These are phyloP conservation scores for Trypanosoma avium DNA, from an alignment of 208 protist species.

Conservation along the genomic window DNA sequence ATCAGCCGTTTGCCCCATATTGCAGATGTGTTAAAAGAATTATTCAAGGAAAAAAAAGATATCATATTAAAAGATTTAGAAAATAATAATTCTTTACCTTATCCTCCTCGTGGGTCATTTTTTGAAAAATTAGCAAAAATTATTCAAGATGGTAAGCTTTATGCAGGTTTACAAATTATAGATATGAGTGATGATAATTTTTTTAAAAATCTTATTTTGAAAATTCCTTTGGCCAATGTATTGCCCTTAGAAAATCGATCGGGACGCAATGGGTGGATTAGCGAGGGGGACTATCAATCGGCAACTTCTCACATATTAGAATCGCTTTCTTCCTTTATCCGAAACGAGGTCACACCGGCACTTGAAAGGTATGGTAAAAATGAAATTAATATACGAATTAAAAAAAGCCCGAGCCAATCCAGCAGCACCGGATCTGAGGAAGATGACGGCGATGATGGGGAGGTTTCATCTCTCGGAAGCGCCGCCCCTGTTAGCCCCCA, in stretches of 20 bases:
- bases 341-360: constrained; percentile 47
- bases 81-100: constrained; percentile 1
- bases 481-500: not conserved
- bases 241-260: constrained; percentile 33
- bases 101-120: constrained; percentile 10
- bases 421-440: not conserved
- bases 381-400: not conserved
- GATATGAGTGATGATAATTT: constrained; percentile 48
- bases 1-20: constrained; percentile 59
- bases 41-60: constrained; percentile 25
- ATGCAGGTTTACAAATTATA: constrained; percentile 35
- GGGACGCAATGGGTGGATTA: constrained; percentile 48
- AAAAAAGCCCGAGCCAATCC: not conserved
- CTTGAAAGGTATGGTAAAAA: constrained; percentile 12
- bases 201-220: constrained; percentile 33
- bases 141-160: constrained; percentile 18
- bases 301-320: constrained; percentile 34
- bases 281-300: constrained; percentile 36
- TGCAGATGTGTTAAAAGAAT: constrained; percentile 34
- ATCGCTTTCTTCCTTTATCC: constrained; percentile 35
- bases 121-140: constrained; percentile 17
- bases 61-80: not conserved
- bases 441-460: not conserved
- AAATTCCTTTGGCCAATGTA: not conserved
- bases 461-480: not conserved